Evolutionary conservation across 169 alveolate genomes (phyloP), one percentile per base, ranked within the genome.

Genomic region (Hammondia hammondi): DNA sequence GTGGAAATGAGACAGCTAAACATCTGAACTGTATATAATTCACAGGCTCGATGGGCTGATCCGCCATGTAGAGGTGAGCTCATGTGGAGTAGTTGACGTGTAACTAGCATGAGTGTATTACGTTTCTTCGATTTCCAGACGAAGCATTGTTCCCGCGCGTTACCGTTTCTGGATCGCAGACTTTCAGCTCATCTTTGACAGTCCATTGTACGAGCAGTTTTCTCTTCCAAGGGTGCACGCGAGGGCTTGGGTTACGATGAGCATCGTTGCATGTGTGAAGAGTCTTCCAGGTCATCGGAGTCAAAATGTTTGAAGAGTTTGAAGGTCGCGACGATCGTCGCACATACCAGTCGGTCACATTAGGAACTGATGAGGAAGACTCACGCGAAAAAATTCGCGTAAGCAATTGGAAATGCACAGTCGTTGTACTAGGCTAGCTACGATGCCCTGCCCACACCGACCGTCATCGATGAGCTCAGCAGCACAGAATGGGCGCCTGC

Each of bases 31-130:
- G 84, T 21, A 10, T 19, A 48, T 32, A 10, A 37, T 7, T 32
- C 67, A n/a, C 84, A 88, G 93, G 56, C 88, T 90, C 48, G 93
- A 90, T 45, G 93, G 93, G 17, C 88, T 90, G n/a, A 27, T 90
- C 10, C 70, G 71, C 35, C 93, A 90, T 29, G 85, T 90, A 71
- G 93, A 90, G 93, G 93, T 90, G 24, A 90, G 93, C 32, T 52
- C 10, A 3, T 52, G 19, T 14, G 61, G 61, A 7, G 24, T 52
- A 14, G 61, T 14, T 4, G 12, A 52, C 24, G 12, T 52, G 61
- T 52, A 52, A 7, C 61, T 0, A 3, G 61, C 61, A 52, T 14
- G 10, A 7, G 24, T 7, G 0, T 14, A 52, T 14, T 14, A 52
- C 12, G 10, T 52, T 7, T 10, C 61, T 52, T 52, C 19, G 61